Base-by-base conservation (phyloP, 805 yeast species). In the Cephaloascus fragrans region DNA sequence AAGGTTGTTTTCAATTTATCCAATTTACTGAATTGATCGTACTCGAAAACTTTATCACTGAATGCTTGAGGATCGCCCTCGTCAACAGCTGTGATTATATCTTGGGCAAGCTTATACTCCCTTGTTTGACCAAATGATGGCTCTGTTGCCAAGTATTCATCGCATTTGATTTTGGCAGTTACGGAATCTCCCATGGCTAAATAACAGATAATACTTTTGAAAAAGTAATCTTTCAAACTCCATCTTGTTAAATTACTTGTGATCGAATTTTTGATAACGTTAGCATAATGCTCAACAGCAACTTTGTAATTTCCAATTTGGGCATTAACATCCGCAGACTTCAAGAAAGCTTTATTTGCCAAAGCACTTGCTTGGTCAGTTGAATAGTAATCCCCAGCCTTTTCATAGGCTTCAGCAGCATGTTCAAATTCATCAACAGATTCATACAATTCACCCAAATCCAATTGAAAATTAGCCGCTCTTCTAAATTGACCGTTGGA, bases 361-460 rank as follows among this genome's bases (percentile, higher is more conserved):
- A 90, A 58, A 6, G 97, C 95, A 45, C 82, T 83, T 0, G 97
- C 97, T 42, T 87, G 89, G 61, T 93, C 99, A 44, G 90, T 86
- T 40, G 77, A 74, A 55, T 83, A 89, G 89, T 96, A 93, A 53
- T 93, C 97, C 32, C 96, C 96, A 9, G 98, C 96, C 50, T 82
- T 84, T 54, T 88, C 95, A 55, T 83, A 90, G 20, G 88, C 76
- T 39, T 69, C 69, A 39, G 82, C 71, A 4, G 98, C 97, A 47
- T 74, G 74, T 18, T 69, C 64, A 26, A 65, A 59, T 51, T 89
- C 90, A 37, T 72, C 72, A 17, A 86, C 63, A 35, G 73, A 73
- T 60, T 90, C 97, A 54, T 84, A 86, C 35, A 90, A 59, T 47
- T 79, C 88, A 9, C 89, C 98, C 52, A 93, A 69, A 56, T 93